Conservation (phyloP, 768 basidiomycete genomes). For the Lactarius trivialis region DNA sequence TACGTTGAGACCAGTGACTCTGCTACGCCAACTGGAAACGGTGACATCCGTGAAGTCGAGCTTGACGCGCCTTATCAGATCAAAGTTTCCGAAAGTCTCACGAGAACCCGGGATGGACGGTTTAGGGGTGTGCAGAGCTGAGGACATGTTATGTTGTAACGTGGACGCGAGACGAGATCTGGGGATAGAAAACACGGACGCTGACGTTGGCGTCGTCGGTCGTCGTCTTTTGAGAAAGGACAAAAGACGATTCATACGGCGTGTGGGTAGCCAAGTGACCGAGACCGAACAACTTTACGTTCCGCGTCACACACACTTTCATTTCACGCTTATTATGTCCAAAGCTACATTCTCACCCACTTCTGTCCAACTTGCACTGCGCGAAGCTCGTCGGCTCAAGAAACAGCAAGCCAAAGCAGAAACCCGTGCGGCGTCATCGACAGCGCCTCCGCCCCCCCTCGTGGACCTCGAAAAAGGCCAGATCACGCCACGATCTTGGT, state of each 20-base stretch:
- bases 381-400: conserved; percentile 37
- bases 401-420: conserved; percentile 39
- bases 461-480: conserved; percentile 20
- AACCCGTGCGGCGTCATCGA: not conserved
- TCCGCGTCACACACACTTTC: not conserved
- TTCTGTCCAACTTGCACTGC: conserved; percentile 50
- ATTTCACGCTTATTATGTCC: not conserved
- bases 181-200: conserved; percentile 10
- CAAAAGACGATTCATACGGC: conserved; percentile 11
- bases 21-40: conserved; percentile 85
- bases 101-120: not conserved
- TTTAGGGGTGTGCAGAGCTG: not conserved
- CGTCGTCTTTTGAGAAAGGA: conserved; percentile 11
- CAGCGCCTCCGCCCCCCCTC: conserved; percentile 22
- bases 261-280: not conserved
- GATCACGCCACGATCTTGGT: conserved; percentile 36
- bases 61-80: conserved; percentile 69
- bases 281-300: too few relatives aligned
- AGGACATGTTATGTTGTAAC: conserved; percentile 13
- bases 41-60: conserved; percentile 74
- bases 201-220: not conserved
- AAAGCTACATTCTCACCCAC: conserved; percentile 34
- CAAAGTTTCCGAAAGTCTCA: conserved; percentile 67
- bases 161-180: not conserved
- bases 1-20: conserved; percentile 79